Evolutionary conservation across 768 basidiomycete genomes (phyloP).

Genomic region (Galerina sulciceps): DNA sequence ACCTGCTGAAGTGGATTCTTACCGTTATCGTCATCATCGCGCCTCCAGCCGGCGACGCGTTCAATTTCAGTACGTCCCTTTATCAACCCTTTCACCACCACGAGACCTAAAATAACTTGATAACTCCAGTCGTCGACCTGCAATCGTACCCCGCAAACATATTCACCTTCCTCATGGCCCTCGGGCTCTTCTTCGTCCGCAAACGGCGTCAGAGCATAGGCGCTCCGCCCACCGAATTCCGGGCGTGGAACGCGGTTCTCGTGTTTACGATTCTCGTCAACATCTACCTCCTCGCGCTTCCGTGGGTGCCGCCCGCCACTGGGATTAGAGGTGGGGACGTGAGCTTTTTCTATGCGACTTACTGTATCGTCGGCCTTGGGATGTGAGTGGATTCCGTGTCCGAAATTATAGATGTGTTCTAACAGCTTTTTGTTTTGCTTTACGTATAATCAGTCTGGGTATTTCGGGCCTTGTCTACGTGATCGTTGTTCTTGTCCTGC

Average conservation of each 20-base stretch:
- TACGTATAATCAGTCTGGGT: conserved; percentile 35
- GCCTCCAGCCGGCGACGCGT: conserved; percentile 45
- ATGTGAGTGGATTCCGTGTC: conserved; percentile 35
- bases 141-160: conserved; percentile 44
- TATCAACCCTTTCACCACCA: too few relatives aligned
- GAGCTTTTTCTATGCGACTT: conserved; percentile 47
- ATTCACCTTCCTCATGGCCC: conserved; percentile 36
- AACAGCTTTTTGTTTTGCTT: neutral
- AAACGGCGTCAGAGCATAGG: conserved; percentile 34
- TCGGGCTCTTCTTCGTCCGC: conserved; percentile 40
- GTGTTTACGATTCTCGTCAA: conserved; percentile 40
- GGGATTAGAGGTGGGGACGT: conserved; percentile 44
- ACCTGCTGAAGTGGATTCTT: conserved; percentile 48
- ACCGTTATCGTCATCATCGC: conserved; percentile 55
- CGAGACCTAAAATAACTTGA: too few relatives aligned
- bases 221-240: conserved; percentile 36
- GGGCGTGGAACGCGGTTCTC: conserved; percentile 42
- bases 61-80: conserved; percentile 41
- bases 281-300: conserved; percentile 41
- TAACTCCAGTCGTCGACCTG: conserved; percentile 36
- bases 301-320: conserved; percentile 44
- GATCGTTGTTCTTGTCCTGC: conserved; percentile 44
- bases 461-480: conserved; percentile 34
- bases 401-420: neutral
- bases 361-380: conserved; percentile 40